Base-by-base conservation (phyloP, 768 basidiomycete species). In the Psilocybe cyanescens region DNA sequence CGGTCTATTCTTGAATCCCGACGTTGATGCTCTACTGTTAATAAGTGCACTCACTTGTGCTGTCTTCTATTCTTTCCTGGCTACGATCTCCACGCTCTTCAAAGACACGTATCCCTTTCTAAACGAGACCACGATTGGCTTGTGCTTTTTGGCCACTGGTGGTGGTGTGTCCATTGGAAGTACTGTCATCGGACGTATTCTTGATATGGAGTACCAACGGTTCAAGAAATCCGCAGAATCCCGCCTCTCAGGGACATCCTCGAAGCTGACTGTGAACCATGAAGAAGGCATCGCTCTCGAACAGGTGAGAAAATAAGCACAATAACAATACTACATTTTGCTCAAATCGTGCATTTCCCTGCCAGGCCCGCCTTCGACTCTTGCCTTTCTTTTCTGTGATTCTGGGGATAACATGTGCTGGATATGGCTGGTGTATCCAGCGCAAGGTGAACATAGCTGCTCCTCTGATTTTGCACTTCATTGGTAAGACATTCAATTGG, bases 101-200 rank as follows among this genome's bases (percentile, higher is more conserved):
- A 75, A 79, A 53, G 62, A 73, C 1, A 75, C 80, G 0, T 94
- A 95, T 64, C 81, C 86, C 0, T 80, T 74, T 61, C 77, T 92
- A 17, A 81, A 73, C 58, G 83, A 91, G 62, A 86, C 86, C 3
- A 80, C 84, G 28, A 80, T 91, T 33, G 94, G 94, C 2, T 74
- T 95, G 4, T 94, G 90, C 71, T 95, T 88, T 76, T 95, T 95
- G 57, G 84, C 86, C 1, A 82, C 89, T 54, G 94, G 92, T 1
- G 82, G 85, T n/a, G 95, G 94, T 0, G 86, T 87, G 75, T 72
- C 85, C 8, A 51, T 88, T 16, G 88, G 92, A 11, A 81, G 85
- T 17, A 69, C 79, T n/a, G 28, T 79, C 0, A 85, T 79, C 17
- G 93, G 94, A 2, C 83, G 77, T 58, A 67, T 91, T 8, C 71